Percentiles rank a stretch among this genome's conserved stretches.
Conservation (phyloP, 768 basidiomycete genomes). For the Tricholoma matsutake region DNA sequence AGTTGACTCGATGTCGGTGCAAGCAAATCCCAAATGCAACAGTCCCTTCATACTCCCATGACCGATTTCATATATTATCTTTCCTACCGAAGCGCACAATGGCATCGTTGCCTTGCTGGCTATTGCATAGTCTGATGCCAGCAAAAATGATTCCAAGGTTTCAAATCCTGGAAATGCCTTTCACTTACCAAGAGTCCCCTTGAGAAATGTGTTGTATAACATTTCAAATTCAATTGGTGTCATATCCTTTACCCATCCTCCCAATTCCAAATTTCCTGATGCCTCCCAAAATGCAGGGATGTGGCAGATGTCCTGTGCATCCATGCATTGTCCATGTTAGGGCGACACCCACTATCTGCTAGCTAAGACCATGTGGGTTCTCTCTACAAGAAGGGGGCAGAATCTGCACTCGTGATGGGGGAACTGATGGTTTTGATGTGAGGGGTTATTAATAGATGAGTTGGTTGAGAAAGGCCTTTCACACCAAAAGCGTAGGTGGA, state of each 20-base stretch:
- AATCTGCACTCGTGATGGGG: no score
- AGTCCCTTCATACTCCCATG: neutral
- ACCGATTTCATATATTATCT: neutral
- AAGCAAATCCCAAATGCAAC: neutral
- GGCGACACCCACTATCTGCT: no score
- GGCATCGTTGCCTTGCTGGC: neutral
- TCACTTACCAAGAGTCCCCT: neutral
- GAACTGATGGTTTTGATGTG: no score
- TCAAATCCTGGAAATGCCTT: neutral
- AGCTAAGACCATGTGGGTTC: no score
- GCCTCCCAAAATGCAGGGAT: neutral
- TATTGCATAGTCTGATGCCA: neutral
- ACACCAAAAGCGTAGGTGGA: no score
- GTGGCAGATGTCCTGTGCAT: neutral
- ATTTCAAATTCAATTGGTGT: neutral
- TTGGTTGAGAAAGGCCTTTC: no score
- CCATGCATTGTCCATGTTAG: neutral
- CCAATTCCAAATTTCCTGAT: neutral
- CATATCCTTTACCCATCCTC: neutral
- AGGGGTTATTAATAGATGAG: no score
- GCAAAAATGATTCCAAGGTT: neutral
- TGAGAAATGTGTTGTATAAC: neutral
- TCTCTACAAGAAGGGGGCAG: no score
- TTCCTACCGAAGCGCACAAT: neutral
- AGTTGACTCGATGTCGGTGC: neutral